A percentile compares a stretch with the other conserved stretches of the same genome.
These are phyloP conservation scores for Zarea fungicola DNA, from an alignment of 2,329 filamentous ascomycete species.

Conservation along the genomic window DNA sequence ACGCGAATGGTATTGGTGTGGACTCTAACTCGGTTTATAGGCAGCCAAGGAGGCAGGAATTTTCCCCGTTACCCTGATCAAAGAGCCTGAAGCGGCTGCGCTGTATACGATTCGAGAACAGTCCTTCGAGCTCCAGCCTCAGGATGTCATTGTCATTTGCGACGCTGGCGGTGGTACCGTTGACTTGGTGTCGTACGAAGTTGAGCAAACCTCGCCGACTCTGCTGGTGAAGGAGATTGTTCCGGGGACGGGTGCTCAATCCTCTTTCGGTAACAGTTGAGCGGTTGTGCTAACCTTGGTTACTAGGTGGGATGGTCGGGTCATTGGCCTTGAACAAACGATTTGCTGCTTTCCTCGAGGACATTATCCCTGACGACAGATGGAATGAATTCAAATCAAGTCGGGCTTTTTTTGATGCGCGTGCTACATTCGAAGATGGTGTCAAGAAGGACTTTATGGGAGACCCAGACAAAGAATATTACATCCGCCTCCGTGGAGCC, in stretches of 20 bases:
- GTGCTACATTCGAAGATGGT: slow-evolving; percentile 17
- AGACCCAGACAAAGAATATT: slow-evolving; percentile 11
- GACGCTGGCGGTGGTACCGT: slow-evolving; percentile 24
- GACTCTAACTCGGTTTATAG: neutral
- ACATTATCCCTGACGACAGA: slow-evolving; percentile 16
- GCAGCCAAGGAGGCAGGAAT: slow-evolving; percentile 16
- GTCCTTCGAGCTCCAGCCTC: slow-evolving; percentile 1
- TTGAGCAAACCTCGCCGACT: slow-evolving; percentile 19
- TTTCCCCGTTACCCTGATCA: slow-evolving; percentile 15
- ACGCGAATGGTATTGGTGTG: no score
- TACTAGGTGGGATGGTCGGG: slow-evolving; percentile 20
- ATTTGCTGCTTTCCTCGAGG: slow-evolving; percentile 17
- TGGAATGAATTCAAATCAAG: slow-evolving; percentile 13
- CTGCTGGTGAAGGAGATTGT: slow-evolving; percentile 21
- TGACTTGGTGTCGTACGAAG: slow-evolving; percentile 28
- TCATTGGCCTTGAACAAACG: slow-evolving; percentile 20
- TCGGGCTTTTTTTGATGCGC: slow-evolving; percentile 12
- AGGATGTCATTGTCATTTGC: slow-evolving; percentile 21
- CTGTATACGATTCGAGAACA: slow-evolving; percentile 15
- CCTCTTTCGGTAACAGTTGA: neutral
- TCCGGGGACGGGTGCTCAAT: slow-evolving; percentile 17
- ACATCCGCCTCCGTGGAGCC: slow-evolving; percentile 18
- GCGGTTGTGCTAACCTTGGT: neutral
- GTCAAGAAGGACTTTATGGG: slow-evolving; percentile 19
- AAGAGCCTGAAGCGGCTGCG: slow-evolving; percentile 19